Evolutionary conservation across 2,329 filamentous ascomycete species (phyloP).

Genomic region (Ophiobolus disseminans): DNA sequence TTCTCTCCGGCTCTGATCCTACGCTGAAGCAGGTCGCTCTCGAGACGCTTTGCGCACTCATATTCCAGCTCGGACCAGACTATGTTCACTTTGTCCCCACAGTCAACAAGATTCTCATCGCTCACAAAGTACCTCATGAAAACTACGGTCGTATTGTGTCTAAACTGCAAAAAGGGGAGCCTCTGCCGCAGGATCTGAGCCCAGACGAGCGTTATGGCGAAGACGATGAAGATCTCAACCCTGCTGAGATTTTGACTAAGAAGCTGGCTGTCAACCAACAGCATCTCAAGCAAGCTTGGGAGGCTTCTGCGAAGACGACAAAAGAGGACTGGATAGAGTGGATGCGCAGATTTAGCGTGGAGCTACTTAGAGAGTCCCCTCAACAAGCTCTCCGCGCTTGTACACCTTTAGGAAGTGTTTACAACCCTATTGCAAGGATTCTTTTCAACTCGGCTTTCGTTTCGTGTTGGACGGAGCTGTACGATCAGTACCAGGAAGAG

Average conservation of each 20-base stretch:
- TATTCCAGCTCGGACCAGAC: slow-evolving; percentile 94
- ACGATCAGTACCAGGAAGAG: slow-evolving; percentile 96
- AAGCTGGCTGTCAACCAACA: slow-evolving; percentile 98
- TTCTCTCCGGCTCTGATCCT: slow-evolving; percentile 76
- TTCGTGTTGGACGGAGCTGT: slow-evolving; percentile 97
- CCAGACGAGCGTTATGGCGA: slow-evolving; percentile 82
- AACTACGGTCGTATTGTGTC: slow-evolving; percentile 93
- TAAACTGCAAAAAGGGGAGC: slow-evolving; percentile 93
- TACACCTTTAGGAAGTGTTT: slow-evolving; percentile 87
- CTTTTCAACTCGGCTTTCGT: slow-evolving; percentile 99
- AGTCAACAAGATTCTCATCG: slow-evolving; percentile 82
- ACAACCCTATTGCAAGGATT: slow-evolving; percentile 88
- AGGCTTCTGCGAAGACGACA: slow-evolving; percentile 94
- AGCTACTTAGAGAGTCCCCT: slow-evolving; percentile 91
- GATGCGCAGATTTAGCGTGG: slow-evolving; percentile 95
- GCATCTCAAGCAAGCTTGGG: slow-evolving; percentile 96
- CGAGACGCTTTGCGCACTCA: slow-evolving; percentile 92
- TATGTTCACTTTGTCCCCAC: slow-evolving; percentile 94
- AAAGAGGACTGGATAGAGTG: slow-evolving; percentile 99
- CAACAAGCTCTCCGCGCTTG: slow-evolving; percentile 95
- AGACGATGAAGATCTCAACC: slow-evolving; percentile 78
- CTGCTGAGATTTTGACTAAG: slow-evolving; percentile 85
- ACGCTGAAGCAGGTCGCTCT: slow-evolving; percentile 80
- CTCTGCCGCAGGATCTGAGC: slow-evolving; percentile 91
- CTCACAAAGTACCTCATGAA: slow-evolving; percentile 81